Evolutionary conservation across 2,329 filamentous ascomycete genomes (phyloP).

Genomic region (Ophiostoma piceae): DNA sequence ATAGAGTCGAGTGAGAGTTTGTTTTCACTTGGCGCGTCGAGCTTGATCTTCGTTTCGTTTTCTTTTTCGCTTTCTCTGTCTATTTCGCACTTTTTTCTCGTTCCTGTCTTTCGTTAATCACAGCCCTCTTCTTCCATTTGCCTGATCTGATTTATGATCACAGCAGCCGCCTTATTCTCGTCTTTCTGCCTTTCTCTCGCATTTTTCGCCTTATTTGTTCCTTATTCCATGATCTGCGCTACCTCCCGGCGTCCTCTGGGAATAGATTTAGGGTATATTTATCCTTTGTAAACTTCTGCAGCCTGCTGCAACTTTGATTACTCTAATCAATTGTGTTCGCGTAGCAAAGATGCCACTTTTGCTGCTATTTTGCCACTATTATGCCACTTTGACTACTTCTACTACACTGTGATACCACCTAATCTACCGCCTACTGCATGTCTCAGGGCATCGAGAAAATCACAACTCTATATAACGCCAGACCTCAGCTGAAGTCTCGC

Average conservation of each 20-base stretch:
- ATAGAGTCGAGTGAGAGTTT: neutral
- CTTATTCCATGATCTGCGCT: conserved; percentile 1
- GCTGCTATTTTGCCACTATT: neutral
- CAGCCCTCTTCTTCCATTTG: neutral
- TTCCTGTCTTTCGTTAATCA: neutral
- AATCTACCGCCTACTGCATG: conserved; percentile 1
- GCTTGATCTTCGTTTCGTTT: neutral
- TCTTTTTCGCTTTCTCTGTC: neutral
- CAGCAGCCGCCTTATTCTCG: neutral
- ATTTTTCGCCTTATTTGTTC: neutral
- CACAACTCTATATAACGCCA: neutral
- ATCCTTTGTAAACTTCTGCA: neutral
- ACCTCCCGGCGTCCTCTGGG: neutral
- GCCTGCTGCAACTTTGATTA: neutral
- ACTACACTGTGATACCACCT: neutral
- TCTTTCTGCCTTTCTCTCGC: neutral
- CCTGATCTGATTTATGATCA: neutral
- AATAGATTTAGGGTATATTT: neutral
- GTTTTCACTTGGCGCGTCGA: neutral
- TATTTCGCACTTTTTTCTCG: neutral
- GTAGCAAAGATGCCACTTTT: neutral
- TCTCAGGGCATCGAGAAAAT: neutral
- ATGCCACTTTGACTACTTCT: neutral
- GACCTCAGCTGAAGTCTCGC: neutral
- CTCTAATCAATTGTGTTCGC: neutral